Evolutionary conservation across 2,329 filamentous ascomycete species (phyloP), one percentile per base, ranked within the genome.

Genomic region (Lecanicillium sp.): DNA sequence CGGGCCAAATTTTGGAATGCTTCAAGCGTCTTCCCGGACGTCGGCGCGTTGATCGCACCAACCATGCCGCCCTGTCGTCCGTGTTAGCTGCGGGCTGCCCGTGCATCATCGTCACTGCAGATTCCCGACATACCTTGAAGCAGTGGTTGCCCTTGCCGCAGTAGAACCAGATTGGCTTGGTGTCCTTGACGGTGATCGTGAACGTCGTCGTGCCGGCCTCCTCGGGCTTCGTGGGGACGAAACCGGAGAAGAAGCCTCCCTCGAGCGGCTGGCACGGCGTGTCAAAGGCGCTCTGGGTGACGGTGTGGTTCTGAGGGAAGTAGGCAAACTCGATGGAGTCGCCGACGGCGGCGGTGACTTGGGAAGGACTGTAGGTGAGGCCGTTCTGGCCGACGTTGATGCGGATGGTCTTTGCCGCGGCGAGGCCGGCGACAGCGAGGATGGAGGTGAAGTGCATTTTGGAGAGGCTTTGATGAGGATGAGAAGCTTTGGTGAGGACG

Each of bases 261-360:
- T 58, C 57, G 10, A 67, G 60, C 2, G 71, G 71, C 48, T 60
- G 12, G 62, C 73, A 75, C 19, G 70, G 70, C 37, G 63, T 54
- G 44, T 52, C 65, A 51, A 73, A 73, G 57, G 58, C 64, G 30
- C 68, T 69, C 58, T 71, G 62, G 2, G 56, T 67, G 35, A 79
- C 64, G 15, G 69, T 70, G 68, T 79, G 77, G 63, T 73, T 76
- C 50, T 55, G 58, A 8, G 75, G 69, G 52, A 70, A 71, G 67
- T 74, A 80, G 57, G 75, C 71, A 66, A 72, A 81, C 63, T 79
- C 74, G 49, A 81, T 59, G 4, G 73, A 53, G 51, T 77, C 73
- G 50, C 75, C 77, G 7, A 69, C 49, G 10, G 64, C 60, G 15
- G 76, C 77, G 3, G 67, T 68, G 33, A 78, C 63, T 53, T 68